phyloP scores from a whole-genome alignment of 140 eudicot genomes.

The Bidens hawaiensis region DNA sequence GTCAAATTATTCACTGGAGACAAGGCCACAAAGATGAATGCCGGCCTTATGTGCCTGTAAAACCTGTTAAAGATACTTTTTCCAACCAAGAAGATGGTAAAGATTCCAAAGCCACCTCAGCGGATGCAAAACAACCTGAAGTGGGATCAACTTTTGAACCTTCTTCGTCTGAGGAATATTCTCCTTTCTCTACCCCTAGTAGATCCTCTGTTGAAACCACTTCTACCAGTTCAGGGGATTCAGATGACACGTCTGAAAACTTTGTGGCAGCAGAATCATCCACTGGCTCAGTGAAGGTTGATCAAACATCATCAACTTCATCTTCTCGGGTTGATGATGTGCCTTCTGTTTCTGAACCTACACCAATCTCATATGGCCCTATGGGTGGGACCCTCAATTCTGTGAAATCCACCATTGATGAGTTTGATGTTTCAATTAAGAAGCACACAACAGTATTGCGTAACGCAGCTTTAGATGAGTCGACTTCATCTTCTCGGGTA shows the following conservation, averaged over 20 bases:
- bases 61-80: constrained; percentile 25
- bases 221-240: constrained; percentile 29
- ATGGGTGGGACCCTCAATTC: constrained; percentile 34
- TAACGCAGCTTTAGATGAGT: neutral
- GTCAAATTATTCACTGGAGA: constrained; percentile 94
- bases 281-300: constrained; percentile 18
- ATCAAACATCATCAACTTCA: too few species aligned
- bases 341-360: too few species aligned
- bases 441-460: neutral
- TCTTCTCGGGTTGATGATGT: too few species aligned
- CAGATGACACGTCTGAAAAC: constrained; percentile 14
- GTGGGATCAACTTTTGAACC: constrained; percentile 15
- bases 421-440: too few species aligned
- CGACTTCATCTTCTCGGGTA: constrained; percentile 37
- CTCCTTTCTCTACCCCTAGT: constrained; percentile 26
- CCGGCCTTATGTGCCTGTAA: constrained; percentile 31
- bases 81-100: constrained; percentile 29
- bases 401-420: constrained; percentile 28
- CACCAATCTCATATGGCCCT: too few species aligned
- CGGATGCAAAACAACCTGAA: constrained; percentile 27
- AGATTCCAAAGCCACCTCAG: constrained; percentile 16
- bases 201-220: constrained; percentile 29
- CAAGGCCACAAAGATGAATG: constrained; percentile 91
- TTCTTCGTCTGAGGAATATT: constrained; percentile 24
- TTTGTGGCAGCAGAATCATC: constrained; percentile 16